Percentiles rank a stretch among this genome's conserved stretches.
Evolutionary conservation across 1,139 yeast species (phyloP).

Genomic region (Taphrina confusa): DNA sequence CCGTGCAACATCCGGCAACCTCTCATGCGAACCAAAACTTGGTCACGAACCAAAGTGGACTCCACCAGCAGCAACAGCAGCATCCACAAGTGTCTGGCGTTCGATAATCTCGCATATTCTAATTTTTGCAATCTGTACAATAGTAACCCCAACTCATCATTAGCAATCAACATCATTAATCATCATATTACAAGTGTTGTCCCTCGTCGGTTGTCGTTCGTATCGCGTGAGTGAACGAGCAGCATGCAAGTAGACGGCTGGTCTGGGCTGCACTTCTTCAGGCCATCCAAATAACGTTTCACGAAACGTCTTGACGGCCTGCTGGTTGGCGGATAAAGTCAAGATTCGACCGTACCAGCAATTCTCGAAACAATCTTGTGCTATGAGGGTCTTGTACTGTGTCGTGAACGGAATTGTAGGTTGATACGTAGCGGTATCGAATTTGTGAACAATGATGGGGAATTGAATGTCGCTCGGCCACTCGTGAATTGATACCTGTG

Average conservation of each 20-base stretch:
- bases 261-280: constrained; percentile 1
- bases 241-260: constrained; percentile 13
- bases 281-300: constrained; percentile 18
- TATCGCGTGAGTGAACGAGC: constrained; percentile 15
- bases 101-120: no score
- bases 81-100: constrained; percentile 1
- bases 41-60: background rate
- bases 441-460: constrained; percentile 6
- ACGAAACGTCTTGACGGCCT: constrained; percentile 21
- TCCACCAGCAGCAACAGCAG: constrained; percentile 3
- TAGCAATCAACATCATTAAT: no score
- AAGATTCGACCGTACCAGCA: constrained; percentile 21
- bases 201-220: constrained; percentile 1
- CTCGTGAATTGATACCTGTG: constrained; percentile 8
- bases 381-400: constrained; percentile 17
- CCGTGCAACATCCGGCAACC: background rate
- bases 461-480: constrained; percentile 11
- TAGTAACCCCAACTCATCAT: no score
- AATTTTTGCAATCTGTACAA: no score
- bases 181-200: no score
- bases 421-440: constrained; percentile 1
- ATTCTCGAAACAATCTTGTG: constrained; percentile 24
- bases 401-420: constrained; percentile 13
- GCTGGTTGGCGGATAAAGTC: constrained; percentile 17
- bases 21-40: no score